phyloP scores from a whole-genome alignment of 805 yeast species.

The Cyberlindnera xishuangbannaensis region DNA sequence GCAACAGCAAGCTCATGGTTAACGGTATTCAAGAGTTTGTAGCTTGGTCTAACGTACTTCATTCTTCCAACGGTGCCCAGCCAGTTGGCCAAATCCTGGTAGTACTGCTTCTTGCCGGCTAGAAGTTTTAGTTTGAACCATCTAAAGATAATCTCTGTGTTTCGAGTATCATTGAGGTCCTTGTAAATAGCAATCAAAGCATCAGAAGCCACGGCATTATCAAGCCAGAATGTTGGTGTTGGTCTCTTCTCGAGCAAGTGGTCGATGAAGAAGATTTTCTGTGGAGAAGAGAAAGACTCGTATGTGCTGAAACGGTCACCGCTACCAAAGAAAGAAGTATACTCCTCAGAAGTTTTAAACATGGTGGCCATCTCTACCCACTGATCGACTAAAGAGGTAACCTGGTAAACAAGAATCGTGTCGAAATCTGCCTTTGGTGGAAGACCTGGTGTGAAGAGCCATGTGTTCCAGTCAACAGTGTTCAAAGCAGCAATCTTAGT shows the following conservation, averaged over 20 bases:
- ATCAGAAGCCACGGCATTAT: conserved; percentile 29
- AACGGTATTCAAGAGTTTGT: conserved; percentile 55
- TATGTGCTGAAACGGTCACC: conserved; percentile 29
- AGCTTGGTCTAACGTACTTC: conserved; percentile 91
- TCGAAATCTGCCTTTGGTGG: conserved; percentile 85
- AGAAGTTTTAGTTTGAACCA: conserved; percentile 65
- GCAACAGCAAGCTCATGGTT: conserved; percentile 58
- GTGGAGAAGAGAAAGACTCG: conserved; percentile 59
- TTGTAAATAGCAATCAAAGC: conserved; percentile 34
- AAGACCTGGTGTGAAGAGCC: conserved; percentile 80
- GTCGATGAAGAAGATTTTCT: conserved; percentile 74
- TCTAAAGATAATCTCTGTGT: conserved; percentile 78
- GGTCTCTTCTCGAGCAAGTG: conserved; percentile 47
- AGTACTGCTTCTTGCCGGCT: conserved; percentile 41
- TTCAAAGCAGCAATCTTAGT: conserved; percentile 50
- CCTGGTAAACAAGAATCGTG: conserved; percentile 70
- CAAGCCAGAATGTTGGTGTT: conserved; percentile 32
- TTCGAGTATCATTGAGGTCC: conserved; percentile 43
- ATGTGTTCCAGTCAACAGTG: conserved; percentile 74
- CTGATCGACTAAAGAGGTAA: conserved; percentile 54
- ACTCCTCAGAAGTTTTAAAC: conserved; percentile 13
- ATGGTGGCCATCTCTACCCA: conserved; percentile 40
- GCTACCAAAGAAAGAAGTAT: conserved; percentile 10
- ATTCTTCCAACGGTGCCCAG: conserved; percentile 88
- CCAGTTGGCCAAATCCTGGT: conserved; percentile 67